Conservation (phyloP, 1,284 basidiomycete species). For the Leccinum griseonigrum region DNA sequence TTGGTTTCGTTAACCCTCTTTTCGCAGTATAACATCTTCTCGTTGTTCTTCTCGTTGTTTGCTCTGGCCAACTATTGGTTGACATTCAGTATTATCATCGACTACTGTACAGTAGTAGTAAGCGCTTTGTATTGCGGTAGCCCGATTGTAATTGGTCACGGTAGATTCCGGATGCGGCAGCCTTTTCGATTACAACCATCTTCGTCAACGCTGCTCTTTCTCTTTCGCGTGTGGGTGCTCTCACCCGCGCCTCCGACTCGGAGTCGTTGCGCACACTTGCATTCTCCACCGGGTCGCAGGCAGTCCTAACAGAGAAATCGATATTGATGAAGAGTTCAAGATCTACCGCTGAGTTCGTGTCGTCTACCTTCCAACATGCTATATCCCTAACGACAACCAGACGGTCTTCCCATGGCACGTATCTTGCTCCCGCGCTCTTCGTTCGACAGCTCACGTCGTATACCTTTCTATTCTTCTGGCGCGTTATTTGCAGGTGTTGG, state of each 20-base stretch:
- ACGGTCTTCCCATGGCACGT: constrained; percentile 89
- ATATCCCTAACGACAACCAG: constrained; percentile 49
- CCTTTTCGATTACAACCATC: constrained; percentile 11
- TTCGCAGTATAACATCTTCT: constrained; percentile 72
- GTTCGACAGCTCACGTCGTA: not conserved
- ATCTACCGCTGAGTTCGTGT: constrained; percentile 90
- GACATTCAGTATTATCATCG: constrained; percentile 95
- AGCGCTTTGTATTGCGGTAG: not conserved
- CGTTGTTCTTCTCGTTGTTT: constrained; percentile 88
- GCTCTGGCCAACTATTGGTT: constrained; percentile 93
- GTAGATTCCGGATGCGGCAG: constrained; percentile 11
- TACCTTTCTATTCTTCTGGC: not conserved
- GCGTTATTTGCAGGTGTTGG: constrained; percentile 60
- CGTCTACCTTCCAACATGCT: not conserved
- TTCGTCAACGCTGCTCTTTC: not conserved
- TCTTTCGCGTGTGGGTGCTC: constrained; percentile 1
- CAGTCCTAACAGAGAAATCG: constrained; percentile 42
- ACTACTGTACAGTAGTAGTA: constrained; percentile 28
- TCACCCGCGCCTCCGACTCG: constrained; percentile 7
- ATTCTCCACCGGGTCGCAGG: constrained; percentile 42
- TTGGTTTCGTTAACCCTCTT: constrained; percentile 1
- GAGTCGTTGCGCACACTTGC: constrained; percentile 36
- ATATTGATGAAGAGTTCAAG: constrained; percentile 82
- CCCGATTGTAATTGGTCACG: constrained; percentile 23
- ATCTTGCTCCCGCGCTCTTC: not conserved